phyloP scores from a whole-genome alignment of 768 basidiomycete genomes.

The Serendipita vermifera region DNA sequence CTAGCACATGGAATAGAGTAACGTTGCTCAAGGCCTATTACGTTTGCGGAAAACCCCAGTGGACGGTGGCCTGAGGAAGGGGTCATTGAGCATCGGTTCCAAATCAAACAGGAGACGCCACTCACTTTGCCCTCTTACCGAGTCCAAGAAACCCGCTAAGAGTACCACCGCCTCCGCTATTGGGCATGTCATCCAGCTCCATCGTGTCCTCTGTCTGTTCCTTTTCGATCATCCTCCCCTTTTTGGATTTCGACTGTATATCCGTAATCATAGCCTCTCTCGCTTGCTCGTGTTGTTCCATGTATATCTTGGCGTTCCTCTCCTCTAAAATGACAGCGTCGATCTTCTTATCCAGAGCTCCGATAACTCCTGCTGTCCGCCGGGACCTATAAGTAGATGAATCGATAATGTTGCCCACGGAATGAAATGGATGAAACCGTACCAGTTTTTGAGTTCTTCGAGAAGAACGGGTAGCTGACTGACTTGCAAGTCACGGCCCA shows the following conservation, averaged over 20 bases:
- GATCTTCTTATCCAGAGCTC: constrained; percentile 4
- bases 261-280: constrained; percentile 2
- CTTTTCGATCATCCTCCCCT: not conserved
- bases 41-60: constrained; percentile 1
- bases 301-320: not conserved
- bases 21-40: too few species aligned
- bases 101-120: not conserved
- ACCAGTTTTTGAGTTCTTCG: constrained; percentile 55
- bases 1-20: too few species aligned
- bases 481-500: constrained; percentile 84
- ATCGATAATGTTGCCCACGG: not conserved
- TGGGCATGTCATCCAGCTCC: not conserved
- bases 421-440: constrained; percentile 16
- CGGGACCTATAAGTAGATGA: not conserved
- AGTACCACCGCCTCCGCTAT: not conserved
- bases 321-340: not conserved
- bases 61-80: not conserved
- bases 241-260: constrained; percentile 1
- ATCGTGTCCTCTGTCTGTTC: not conserved
- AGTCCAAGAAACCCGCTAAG: not conserved
- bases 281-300: not conserved
- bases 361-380: not conserved
- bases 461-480: constrained; percentile 50
- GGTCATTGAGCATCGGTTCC: not conserved
- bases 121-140: constrained; percentile 1